phyloP scores from a whole-genome alignment of 208 protist genomes.

The Angomonas deanei region DNA sequence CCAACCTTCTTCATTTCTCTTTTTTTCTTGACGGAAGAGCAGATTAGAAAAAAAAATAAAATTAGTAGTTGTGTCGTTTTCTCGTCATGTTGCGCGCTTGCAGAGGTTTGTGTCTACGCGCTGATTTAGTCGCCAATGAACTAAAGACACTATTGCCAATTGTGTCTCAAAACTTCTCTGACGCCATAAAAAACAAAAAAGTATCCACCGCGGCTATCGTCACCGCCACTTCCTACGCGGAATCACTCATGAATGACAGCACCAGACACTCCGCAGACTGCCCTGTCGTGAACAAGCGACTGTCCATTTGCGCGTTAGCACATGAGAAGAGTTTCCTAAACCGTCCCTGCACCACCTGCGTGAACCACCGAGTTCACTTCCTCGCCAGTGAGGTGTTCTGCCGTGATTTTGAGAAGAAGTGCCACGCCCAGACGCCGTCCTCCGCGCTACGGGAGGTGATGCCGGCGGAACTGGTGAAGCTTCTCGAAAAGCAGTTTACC shows the following conservation, averaged over 20 bases:
- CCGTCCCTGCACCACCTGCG: slow-evolving; percentile 45
- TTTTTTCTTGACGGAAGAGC: too few relatives aligned
- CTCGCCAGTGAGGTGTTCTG: slow-evolving; percentile 66
- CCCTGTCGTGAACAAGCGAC: slow-evolving; percentile 29
- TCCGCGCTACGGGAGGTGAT: slow-evolving; percentile 8
- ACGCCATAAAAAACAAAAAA: neutral
- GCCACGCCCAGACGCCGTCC: neutral
- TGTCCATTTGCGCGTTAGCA: slow-evolving; percentile 44
- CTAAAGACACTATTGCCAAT: slow-evolving; percentile 18
- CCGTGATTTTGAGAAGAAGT: slow-evolving; percentile 39
- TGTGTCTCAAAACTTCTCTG: slow-evolving; percentile 2
- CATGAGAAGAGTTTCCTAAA: slow-evolving; percentile 36
- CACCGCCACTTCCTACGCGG: slow-evolving; percentile 20
- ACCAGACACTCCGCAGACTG: slow-evolving; percentile 35
- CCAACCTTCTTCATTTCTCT: neutral
- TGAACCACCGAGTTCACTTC: slow-evolving; percentile 57
- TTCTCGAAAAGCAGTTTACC: slow-evolving; percentile 27
- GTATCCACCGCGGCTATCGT: slow-evolving; percentile 31
- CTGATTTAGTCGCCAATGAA: slow-evolving; percentile 15
- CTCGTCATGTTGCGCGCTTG: neutral
- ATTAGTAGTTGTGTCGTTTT: neutral
- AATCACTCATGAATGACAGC: slow-evolving; percentile 5
- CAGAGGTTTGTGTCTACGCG: neutral
- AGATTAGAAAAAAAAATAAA: neutral
- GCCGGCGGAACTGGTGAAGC: slow-evolving; percentile 19